Conservation (phyloP, 176 grass and related monocot genomes). For the Cenchrus americanus region DNA sequence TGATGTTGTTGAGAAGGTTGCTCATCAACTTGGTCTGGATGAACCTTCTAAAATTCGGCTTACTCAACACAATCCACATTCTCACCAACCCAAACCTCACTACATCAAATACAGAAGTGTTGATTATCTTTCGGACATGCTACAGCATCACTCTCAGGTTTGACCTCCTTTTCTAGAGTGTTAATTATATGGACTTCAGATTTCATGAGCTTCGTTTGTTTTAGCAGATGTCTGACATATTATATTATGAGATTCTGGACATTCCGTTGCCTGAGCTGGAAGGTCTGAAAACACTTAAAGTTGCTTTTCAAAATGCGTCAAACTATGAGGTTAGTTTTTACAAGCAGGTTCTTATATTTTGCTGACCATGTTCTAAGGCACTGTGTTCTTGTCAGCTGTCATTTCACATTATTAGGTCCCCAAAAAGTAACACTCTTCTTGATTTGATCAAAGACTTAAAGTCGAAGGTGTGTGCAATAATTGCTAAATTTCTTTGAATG, state of each 20-base stretch:
- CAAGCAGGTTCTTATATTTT: constrained; percentile 7
- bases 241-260: constrained; percentile 82
- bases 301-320: constrained; percentile 62
- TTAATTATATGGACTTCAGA: constrained; percentile 2
- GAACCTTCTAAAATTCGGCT: constrained; percentile 86
- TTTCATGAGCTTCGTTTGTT: constrained; percentile 42
- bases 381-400: constrained; percentile 48
- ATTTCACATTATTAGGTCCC: constrained; percentile 55
- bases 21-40: constrained; percentile 60
- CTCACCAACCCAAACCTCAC: constrained; percentile 69
- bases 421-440: constrained; percentile 56
- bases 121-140: constrained; percentile 69
- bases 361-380: constrained; percentile 32
- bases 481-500: background rate
- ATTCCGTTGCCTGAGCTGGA: constrained; percentile 87
- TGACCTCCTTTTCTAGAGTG: background rate
- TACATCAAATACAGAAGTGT: constrained; percentile 69
- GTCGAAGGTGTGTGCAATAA: constrained; percentile 54
- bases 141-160: constrained; percentile 67
- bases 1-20: constrained; percentile 86
- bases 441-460: constrained; percentile 69
- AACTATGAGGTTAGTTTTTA: constrained; percentile 57
- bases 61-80: constrained; percentile 61
- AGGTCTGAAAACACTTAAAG: constrained; percentile 64
- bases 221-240: constrained; percentile 62